These are phyloP conservation scores for Tetrapisispora phaffii DNA, from an alignment of 805 yeast genomes.

Conservation along the genomic window DNA sequence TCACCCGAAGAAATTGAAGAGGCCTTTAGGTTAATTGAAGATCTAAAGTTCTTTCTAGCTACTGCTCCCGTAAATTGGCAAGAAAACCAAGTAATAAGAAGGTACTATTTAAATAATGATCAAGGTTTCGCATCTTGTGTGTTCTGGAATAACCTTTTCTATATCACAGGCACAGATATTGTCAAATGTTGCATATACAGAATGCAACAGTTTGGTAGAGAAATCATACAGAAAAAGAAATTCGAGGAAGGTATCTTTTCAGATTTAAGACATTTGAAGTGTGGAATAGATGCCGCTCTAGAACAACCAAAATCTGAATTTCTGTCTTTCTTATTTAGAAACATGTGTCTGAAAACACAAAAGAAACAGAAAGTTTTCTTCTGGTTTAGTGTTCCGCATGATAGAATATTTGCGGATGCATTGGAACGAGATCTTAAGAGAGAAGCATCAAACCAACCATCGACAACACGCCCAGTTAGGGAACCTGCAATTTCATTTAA, in stretches of 20 bases:
- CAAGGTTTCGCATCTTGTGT: slow-evolving; percentile 92
- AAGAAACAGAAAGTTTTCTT: slow-evolving; percentile 94
- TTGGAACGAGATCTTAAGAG: slow-evolving; percentile 83
- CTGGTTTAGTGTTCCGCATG: slow-evolving; percentile 95
- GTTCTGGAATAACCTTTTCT: slow-evolving; percentile 81
- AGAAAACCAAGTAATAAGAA: slow-evolving; percentile 72
- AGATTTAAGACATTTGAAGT: slow-evolving; percentile 76
- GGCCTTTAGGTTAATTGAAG: slow-evolving; percentile 56
- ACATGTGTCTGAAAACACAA: slow-evolving; percentile 84
- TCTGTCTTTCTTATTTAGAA: slow-evolving; percentile 71
- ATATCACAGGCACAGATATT: slow-evolving; percentile 91
- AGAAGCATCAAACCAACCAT: slow-evolving; percentile 48
- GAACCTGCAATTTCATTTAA: slow-evolving; percentile 77
- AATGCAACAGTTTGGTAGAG: slow-evolving; percentile 83
- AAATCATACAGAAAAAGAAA: slow-evolving; percentile 76
- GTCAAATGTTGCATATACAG: slow-evolving; percentile 85
- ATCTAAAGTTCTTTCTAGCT: slow-evolving; percentile 73
- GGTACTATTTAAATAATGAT: slow-evolving; percentile 76
- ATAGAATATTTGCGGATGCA: slow-evolving; percentile 84
- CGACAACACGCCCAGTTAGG: slow-evolving; percentile 61
- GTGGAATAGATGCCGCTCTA: slow-evolving; percentile 77
- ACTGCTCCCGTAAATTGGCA: slow-evolving; percentile 96
- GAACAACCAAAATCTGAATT: slow-evolving; percentile 83
- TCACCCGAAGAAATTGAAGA: slow-evolving; percentile 31
- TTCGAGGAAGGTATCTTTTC: slow-evolving; percentile 95